phyloP scores from a whole-genome alignment of 139 green algal genomes.

The Coelastrella sp. region DNA sequence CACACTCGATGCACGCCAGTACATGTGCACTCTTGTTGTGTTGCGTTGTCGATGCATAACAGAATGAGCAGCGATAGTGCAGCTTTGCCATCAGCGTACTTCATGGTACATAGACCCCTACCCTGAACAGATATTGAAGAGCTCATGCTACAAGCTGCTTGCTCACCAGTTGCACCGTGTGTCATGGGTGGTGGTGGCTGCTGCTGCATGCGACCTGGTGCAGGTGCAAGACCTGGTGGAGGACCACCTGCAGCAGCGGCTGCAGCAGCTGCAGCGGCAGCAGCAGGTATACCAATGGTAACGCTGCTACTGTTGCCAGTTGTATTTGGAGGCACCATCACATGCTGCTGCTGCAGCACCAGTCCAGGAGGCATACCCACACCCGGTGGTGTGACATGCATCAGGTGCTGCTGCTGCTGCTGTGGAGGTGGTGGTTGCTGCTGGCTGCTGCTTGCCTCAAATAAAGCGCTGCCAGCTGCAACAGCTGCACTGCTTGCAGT shows the following conservation, averaged over 20 bases:
- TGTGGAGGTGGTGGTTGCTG: background rate
- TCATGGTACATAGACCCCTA: too few species aligned
- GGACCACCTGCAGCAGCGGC: constrained; percentile 27
- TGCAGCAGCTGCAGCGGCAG: constrained; percentile 17
- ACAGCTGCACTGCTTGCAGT: constrained; percentile 14
- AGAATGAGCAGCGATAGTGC: too few species aligned
- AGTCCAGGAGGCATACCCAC: background rate
- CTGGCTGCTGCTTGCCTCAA: background rate
- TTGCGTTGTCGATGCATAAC: background rate
- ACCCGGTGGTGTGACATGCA: background rate
- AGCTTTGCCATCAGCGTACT: too few species aligned
- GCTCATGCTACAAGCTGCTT: background rate
- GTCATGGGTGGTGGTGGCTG: constrained; percentile 19
- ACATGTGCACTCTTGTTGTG: too few species aligned
- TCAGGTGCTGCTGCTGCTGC: constrained; percentile 10
- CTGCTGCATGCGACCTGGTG: constrained; percentile 5
- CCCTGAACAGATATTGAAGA: too few species aligned
- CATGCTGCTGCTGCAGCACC: background rate
- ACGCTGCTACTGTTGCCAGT: background rate
- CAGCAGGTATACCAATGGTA: background rate
- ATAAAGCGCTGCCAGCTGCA: background rate
- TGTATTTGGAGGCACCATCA: constrained; percentile 5
- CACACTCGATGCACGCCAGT: too few species aligned
- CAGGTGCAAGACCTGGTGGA: constrained; percentile 24
- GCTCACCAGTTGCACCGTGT: constrained; percentile 3